Base-by-base conservation (phyloP, 441 rosid genomes). In the Jatropha podagrica region DNA sequence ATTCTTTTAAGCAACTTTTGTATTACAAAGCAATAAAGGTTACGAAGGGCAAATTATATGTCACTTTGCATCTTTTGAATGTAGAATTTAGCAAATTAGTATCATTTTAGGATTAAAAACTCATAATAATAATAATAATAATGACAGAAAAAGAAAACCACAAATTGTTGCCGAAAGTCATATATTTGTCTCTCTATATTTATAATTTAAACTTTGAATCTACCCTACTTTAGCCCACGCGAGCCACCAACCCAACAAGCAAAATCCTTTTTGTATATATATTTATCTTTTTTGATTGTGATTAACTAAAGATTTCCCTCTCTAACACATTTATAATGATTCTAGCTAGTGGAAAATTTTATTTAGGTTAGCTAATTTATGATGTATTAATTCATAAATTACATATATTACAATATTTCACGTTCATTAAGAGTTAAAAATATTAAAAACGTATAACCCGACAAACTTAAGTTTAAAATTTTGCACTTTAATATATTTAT, bases 161-260 rank as follows among this genome's bases (percentile, higher is more conserved):
- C 15, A 51, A 51, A 51, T 51, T 15, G n/a, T 1, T 1, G 66
- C 44, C 68, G 14, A 65, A 18, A 65, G 49, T 65, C 27, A 65
- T 42, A 17, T 40, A 65, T 65, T 65, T 42, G 20, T 41, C 3
- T 9, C 14, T 7, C 14, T 15, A 15, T 65, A 41, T 65, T 65
- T 27, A 20, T 58, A 0, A 58, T 58, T 20, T 9, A 23, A n/a
- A 56, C 27, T 64, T 65, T 44, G 32, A 48, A 46, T 13, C 15
- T 65, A 5, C 37, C 46, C 38, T 67, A 14, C 27, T 5, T 2
- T 5, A 6, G 40, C 40, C 37, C 55, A 67, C 12, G 70, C 38
- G 55, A 44, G n/a, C 55, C 54, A 67, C 56, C 70, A 4, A 67
- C 70, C 70, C 70, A 67, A 48, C 56, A 67, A 23, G 11, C 40